Percentiles rank a stretch among this genome's conserved stretches.
Conservation (phyloP, 768 basidiomycete species). For the Mycena maculata region DNA sequence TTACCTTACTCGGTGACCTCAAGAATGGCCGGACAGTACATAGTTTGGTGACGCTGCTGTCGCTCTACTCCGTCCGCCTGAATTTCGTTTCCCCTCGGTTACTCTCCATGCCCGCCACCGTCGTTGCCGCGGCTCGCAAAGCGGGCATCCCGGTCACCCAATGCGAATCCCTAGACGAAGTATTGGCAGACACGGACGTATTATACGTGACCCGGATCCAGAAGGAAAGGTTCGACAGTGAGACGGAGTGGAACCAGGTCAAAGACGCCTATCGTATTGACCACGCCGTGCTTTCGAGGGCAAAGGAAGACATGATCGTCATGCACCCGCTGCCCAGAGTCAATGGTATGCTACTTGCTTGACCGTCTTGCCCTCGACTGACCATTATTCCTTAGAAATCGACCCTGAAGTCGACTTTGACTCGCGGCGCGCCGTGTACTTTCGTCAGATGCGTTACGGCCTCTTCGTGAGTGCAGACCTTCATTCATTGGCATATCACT, state of each 20-base stretch:
- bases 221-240: slow-evolving; percentile 89
- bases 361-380: slow-evolving; percentile 7
- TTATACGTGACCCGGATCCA: slow-evolving; percentile 97
- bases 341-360: slow-evolving; percentile 67
- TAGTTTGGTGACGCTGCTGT: slow-evolving; percentile 91
- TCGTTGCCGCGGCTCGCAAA: slow-evolving; percentile 85
- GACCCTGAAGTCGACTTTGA: slow-evolving; percentile 99
- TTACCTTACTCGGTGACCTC: slow-evolving; percentile 93
- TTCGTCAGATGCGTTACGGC: slow-evolving; percentile 98
- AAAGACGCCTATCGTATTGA: slow-evolving; percentile 95
- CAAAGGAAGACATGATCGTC: slow-evolving; percentile 97
- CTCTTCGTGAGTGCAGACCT: slow-evolving; percentile 89
- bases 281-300: slow-evolving; percentile 91
- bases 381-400: slow-evolving; percentile 75
- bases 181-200: slow-evolving; percentile 92
- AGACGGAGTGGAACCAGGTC: slow-evolving; percentile 88
- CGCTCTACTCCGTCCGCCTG: slow-evolving; percentile 91
- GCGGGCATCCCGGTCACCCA: slow-evolving; percentile 83
- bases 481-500: not conserved
- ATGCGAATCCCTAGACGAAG: slow-evolving; percentile 91
- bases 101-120: slow-evolving; percentile 88
- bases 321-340: slow-evolving; percentile 99
- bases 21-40: slow-evolving; percentile 99
- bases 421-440: slow-evolving; percentile 92
- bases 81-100: slow-evolving; percentile 94